Base-by-base conservation (phyloP, 1,284 basidiomycete species). In the Ustilago bromivora region DNA sequence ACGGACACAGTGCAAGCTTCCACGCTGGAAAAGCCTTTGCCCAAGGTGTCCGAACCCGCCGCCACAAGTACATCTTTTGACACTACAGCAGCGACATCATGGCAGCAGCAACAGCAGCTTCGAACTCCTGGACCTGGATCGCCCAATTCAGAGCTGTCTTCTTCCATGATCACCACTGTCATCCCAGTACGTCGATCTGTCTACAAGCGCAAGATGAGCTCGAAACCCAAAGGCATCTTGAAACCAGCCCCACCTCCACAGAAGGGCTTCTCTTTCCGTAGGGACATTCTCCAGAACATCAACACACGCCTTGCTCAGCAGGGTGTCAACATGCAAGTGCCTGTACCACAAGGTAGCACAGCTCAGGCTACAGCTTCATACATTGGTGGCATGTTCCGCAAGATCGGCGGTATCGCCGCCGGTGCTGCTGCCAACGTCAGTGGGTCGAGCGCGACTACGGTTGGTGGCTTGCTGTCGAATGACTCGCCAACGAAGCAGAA, bases 241-340 rank as follows among this genome's bases (percentile, higher is more conserved):
- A 84, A 84, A 40, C 76, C 83, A 15, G 76, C 79, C 10, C 73
- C 82, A 9, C 73, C 71, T 23, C 82, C 74, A n/a, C 73, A 71
- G 35, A 79, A 84, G 57, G 68, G 79, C 56, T 84, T 84, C 54
- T 82, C 79, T 53, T 77, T 80, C 63, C 81, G 82, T 23, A 59
- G 81, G 52, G 83, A 84, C 52, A 78, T 84, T 28, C 66, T 84
- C 9, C 80, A 84, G 52, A 76, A 65, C 57, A 71, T 85, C 62
- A 85, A 85, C 57, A 76, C 77, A 34, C 73, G 82, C 32, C 78
- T 85, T 11, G 83, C 84, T 8, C 83, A 84, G 59, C 80, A 83
- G 36, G 84, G 84, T n/a, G 78, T 85, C 35, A 79, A 82, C 53
- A 73, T 85, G 6, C 79, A 83, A 47, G 80, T 85, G 0, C 83